phyloP scores from a whole-genome alignment of 371 early-diverging fungal genomes.

The Rhizopus sp. region DNA sequence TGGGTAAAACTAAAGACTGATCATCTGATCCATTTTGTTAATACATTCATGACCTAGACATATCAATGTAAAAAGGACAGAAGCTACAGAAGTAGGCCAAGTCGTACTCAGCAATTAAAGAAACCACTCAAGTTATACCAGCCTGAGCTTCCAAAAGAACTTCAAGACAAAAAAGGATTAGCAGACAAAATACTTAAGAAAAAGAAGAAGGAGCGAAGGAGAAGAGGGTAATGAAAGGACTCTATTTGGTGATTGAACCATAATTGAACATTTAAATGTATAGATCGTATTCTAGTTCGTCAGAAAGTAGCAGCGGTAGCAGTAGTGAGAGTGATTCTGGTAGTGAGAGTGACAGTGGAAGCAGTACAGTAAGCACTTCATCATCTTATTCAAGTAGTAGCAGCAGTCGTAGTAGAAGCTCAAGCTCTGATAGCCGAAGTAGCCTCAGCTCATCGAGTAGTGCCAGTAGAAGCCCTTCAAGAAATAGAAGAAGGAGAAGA shows the following conservation, averaged over 20 bases:
- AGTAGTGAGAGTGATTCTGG: slow-evolving; percentile 14
- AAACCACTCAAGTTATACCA: slow-evolving; percentile 56
- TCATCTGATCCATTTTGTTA: background rate
- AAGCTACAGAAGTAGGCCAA: slow-evolving; percentile 58
- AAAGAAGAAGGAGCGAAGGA: slow-evolving; percentile 42
- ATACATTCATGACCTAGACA: slow-evolving; percentile 34
- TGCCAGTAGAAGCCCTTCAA: slow-evolving; percentile 3
- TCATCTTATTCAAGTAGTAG: slow-evolving; percentile 7
- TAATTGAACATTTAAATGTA: background rate
- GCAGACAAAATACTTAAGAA: slow-evolving; percentile 59
- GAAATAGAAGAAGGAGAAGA: slow-evolving; percentile 1
- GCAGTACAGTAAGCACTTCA: slow-evolving; percentile 5
- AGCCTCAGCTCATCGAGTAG: slow-evolving; percentile 5
- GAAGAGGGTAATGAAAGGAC: slow-evolving; percentile 15
- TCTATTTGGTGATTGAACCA: background rate
- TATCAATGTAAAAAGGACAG: slow-evolving; percentile 60
- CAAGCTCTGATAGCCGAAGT: background rate
- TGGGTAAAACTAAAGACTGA: slow-evolving; percentile 39
- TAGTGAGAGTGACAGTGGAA: slow-evolving; percentile 22
- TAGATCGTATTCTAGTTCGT: slow-evolving; percentile 17
- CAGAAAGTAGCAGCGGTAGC: slow-evolving; percentile 10
- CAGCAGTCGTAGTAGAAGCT: slow-evolving; percentile 8
- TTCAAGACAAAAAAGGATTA: slow-evolving; percentile 54
- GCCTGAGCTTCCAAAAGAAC: slow-evolving; percentile 56
- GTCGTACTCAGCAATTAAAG: slow-evolving; percentile 64